Conservation (phyloP, 208 protist species). For the Vickermania spadyakhi region DNA sequence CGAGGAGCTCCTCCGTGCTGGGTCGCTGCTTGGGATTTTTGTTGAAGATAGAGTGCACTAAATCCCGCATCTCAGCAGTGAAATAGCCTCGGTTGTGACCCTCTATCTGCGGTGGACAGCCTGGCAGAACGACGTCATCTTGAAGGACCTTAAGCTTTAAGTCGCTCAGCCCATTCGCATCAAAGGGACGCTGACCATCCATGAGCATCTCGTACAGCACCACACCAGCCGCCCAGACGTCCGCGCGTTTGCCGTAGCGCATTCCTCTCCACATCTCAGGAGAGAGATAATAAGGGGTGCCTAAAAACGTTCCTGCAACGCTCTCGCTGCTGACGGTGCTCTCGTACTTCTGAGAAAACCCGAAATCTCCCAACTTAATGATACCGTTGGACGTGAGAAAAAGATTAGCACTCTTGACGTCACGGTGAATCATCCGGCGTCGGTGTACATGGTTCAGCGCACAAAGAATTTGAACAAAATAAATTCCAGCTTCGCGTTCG, state of each 20-base stretch:
- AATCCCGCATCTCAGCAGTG: slow-evolving; percentile 66
- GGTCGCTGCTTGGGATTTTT: slow-evolving; percentile 57
- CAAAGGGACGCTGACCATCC: slow-evolving; percentile 59
- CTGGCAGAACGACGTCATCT: slow-evolving; percentile 35
- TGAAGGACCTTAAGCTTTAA: slow-evolving; percentile 48
- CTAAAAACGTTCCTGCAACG: slow-evolving; percentile 80
- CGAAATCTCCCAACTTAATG: slow-evolving; percentile 91
- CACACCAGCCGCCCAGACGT: slow-evolving; percentile 80
- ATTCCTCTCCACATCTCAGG: slow-evolving; percentile 85
- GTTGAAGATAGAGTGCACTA: slow-evolving; percentile 46
- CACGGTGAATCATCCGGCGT: slow-evolving; percentile 88
- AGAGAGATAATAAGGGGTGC: slow-evolving; percentile 89
- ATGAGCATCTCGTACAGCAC: slow-evolving; percentile 84
- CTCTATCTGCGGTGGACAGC: slow-evolving; percentile 12
- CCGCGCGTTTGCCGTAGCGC: slow-evolving; percentile 83
- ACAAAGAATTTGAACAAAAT: slow-evolving; percentile 73
- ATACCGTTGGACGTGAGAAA: slow-evolving; percentile 78
- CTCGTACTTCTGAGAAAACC: slow-evolving; percentile 85
- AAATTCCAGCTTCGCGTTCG: slow-evolving; percentile 63
- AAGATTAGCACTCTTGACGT: slow-evolving; percentile 88
- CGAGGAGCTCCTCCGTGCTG: slow-evolving; percentile 60
- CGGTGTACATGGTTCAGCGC: slow-evolving; percentile 84
- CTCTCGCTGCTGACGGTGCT: slow-evolving; percentile 76
- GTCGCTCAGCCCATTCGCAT: slow-evolving; percentile 39
- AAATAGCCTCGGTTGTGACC: slow-evolving; percentile 13